phyloP scores from a whole-genome alignment of 1,284 basidiomycete species.

The Leccinum insolens region DNA sequence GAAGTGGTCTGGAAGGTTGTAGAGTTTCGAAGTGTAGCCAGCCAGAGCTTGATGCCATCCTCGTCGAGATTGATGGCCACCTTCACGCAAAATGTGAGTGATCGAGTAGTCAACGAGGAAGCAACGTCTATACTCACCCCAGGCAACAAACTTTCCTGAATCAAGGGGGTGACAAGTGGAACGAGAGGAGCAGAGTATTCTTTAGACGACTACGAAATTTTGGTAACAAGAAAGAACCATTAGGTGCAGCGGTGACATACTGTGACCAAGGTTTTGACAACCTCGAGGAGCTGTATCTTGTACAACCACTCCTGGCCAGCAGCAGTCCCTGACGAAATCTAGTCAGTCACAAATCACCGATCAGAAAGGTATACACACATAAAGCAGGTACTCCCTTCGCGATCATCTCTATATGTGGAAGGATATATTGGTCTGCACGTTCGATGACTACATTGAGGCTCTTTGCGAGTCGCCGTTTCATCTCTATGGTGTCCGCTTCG shows the following conservation, averaged over 20 bases:
- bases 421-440: conserved; percentile 67
- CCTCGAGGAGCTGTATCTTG: conserved; percentile 73
- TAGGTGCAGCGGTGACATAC: conserved; percentile 41
- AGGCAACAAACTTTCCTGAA: conserved; percentile 74
- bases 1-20: conserved; percentile 51
- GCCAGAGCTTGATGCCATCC: conserved; percentile 80
- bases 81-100: conserved; percentile 39
- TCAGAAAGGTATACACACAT: conserved; percentile 53
- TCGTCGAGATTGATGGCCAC: conserved; percentile 75
- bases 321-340: conserved; percentile 48
- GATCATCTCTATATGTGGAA: conserved; percentile 69
- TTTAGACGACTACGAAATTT: conserved; percentile 54
- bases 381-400: conserved; percentile 72
- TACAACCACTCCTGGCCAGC: conserved; percentile 79
- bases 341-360: conserved; percentile 9
- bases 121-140: conserved; percentile 45
- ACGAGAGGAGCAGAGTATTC: conserved; percentile 60
- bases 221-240: conserved; percentile 3
- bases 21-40: conserved; percentile 71
- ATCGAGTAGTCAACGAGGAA: conserved; percentile 2
- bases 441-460: conserved; percentile 78
- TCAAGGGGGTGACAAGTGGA: conserved; percentile 69
- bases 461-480: conserved; percentile 74
- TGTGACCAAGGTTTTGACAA: conserved; percentile 73
- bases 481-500: conserved; percentile 78